phyloP scores from a whole-genome alignment of 345 rosid genomes.

The Luvunga scandens region DNA sequence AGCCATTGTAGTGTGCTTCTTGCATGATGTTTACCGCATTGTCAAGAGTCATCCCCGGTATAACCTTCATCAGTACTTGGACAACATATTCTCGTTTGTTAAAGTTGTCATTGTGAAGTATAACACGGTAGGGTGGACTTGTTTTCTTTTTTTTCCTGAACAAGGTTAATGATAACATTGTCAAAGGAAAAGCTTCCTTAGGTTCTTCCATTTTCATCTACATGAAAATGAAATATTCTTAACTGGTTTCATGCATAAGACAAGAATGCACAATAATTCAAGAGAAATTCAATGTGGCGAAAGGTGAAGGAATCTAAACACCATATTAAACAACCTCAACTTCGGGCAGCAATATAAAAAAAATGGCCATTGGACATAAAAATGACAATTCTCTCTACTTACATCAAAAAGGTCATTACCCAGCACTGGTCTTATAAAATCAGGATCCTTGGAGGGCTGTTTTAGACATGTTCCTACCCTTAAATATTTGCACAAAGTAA shows the following conservation, averaged over 20 bases:
- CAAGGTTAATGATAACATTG: neutral
- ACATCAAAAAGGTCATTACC: neutral
- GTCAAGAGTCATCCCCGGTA: constrained; percentile 92
- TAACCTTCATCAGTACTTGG: constrained; percentile 93
- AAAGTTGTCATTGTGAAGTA: constrained; percentile 88
- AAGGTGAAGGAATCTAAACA: neutral
- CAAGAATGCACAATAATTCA: neutral
- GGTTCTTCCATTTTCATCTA: neutral
- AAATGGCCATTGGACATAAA: neutral
- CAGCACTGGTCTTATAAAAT: neutral
- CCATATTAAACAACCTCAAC: neutral
- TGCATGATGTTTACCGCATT: constrained; percentile 95
- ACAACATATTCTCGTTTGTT: constrained; percentile 92
- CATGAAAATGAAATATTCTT: neutral
- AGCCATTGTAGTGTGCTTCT: constrained; percentile 89
- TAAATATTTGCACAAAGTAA: neutral
- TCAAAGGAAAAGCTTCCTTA: neutral
- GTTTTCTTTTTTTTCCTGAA: constrained; percentile 79
- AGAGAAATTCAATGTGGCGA: constrained; percentile 2
- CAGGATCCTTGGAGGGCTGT: too few relatives aligned
- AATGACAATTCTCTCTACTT: neutral
- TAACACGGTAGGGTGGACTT: constrained; percentile 78
- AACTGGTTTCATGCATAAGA: neutral
- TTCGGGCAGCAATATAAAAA: neutral
- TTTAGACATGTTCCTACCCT: neutral